Base-by-base conservation (phyloP, 225 moss, liverwort and hornwort genomes). In the Polytrichum formosum region DNA sequence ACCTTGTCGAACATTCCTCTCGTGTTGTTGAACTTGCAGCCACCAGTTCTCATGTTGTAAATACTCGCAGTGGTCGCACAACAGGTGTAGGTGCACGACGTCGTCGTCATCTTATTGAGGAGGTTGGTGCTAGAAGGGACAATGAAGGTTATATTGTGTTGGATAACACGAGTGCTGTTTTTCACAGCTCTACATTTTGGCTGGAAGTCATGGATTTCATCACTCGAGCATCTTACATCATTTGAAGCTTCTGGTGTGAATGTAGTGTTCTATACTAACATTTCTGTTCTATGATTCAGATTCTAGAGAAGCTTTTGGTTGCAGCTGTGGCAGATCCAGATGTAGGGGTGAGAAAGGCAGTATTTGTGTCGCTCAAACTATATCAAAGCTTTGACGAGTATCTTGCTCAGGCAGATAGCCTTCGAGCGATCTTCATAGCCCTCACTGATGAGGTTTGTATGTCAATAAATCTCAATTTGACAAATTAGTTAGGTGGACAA, bases 381-480 rank as follows among this genome's bases (percentile, higher is more conserved):
- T 87, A 88, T 76, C 90, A 79, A 68, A 92, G 92, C 74, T 98
- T 98, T 69, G 91, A 98, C 59, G 91, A 92, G 72, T 94, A 88
- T 76, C 82, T 98, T 56, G 98, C 92, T 7, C 98, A 98, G 84
- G 98, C 98, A 60, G 98, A 98, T 73, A 94, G 94, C 69, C 83
- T 98, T 70, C 94, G 94, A 64, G 94, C 94, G 59, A 94, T 98
- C 66, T 94, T 98, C 60, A 98, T 98, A 76, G 88, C 94, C n/a
- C 94, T 98, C 54, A 91, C 92, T 64, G 94, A 98, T 74, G 98
- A 98, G 94, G 97, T 97, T 70, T 80, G 70, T 33, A 59, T 55
- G 28, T 63, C 65, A n/a, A 20, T 8, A 8, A 20, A 6, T 23
- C 23, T 58, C 6, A 21, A 21, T 21, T 6, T 58, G 46, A 46